These are phyloP conservation scores for Chrysopogon serrulatus DNA, from an alignment of 176 grass and related monocot genomes.

Conservation along the genomic window DNA sequence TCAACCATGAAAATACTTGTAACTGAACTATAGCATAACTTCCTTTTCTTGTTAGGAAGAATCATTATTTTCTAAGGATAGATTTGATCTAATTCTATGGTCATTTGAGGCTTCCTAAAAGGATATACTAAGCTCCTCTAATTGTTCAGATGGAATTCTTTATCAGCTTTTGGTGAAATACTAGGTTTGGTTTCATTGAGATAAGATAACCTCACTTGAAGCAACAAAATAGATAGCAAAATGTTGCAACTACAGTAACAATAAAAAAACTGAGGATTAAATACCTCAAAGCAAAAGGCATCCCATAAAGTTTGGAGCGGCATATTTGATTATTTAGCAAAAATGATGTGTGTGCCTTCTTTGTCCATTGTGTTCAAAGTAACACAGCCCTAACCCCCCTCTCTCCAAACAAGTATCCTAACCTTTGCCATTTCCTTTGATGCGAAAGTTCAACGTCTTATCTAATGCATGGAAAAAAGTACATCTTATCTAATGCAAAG, in stretches of 20 bases:
- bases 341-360: neutral
- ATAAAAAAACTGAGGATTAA: neutral
- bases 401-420: neutral
- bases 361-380: neutral
- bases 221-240: no score
- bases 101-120: neutral
- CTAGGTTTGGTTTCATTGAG: neutral
- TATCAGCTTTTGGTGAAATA: neutral
- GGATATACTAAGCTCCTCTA: neutral
- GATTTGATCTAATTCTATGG: neutral
- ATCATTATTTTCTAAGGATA: neutral
- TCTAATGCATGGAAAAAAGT: neutral
- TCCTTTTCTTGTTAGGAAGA: neutral
- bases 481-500: neutral
- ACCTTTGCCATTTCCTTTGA: neutral
- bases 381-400: neutral
- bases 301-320: neutral
- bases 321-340: neutral
- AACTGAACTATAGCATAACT: neutral
- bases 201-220: neutral
- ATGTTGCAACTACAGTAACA: neutral
- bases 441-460: neutral
- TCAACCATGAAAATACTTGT: neutral
- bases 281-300: neutral
- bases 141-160: neutral